Percentiles rank a stretch among this genome's conserved stretches.
These are phyloP conservation scores for Orychophragmus violaceus DNA, from an alignment of 345 rosid genomes.

Conservation along the genomic window DNA sequence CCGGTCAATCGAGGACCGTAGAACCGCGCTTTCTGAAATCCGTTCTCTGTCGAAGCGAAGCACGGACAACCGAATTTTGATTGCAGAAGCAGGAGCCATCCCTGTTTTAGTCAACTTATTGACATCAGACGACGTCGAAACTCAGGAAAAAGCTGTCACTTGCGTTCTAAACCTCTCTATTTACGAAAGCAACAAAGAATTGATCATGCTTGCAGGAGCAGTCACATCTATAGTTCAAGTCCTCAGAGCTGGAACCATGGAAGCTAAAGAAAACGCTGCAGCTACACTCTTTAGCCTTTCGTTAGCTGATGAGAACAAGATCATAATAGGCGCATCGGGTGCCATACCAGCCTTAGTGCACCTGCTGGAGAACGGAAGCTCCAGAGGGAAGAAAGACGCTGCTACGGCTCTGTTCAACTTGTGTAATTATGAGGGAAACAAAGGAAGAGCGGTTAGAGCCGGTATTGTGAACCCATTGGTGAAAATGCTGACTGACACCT, in stretches of 20 bases:
- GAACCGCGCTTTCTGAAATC: slow-evolving; percentile 63
- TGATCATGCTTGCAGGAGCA: slow-evolving; percentile 82
- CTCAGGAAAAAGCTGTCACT: slow-evolving; percentile 83
- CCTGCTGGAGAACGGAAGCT: slow-evolving; percentile 61
- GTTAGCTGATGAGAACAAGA: slow-evolving; percentile 82
- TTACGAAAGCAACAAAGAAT: slow-evolving; percentile 66
- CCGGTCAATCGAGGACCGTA: slow-evolving; percentile 46
- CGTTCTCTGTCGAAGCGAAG: slow-evolving; percentile 75
- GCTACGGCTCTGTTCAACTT: slow-evolving; percentile 87
- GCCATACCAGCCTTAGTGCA: slow-evolving; percentile 77
- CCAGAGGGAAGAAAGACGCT: slow-evolving; percentile 91
- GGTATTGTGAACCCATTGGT: slow-evolving; percentile 62
- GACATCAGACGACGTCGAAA: slow-evolving; percentile 47
- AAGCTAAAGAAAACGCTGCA: slow-evolving; percentile 91
- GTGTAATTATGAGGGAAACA: slow-evolving; percentile 81
- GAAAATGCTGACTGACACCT: slow-evolving; percentile 58
- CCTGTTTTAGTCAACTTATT: slow-evolving; percentile 61
- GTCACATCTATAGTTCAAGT: slow-evolving; percentile 81
- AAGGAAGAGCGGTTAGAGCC: slow-evolving; percentile 81
- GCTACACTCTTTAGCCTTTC: slow-evolving; percentile 94
- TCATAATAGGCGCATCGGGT: slow-evolving; percentile 81
- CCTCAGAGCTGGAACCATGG: slow-evolving; percentile 76
- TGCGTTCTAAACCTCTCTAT: slow-evolving; percentile 88
- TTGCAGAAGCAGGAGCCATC: slow-evolving; percentile 86
- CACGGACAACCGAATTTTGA: slow-evolving; percentile 76